Evolutionary conservation across 139 green algal genomes (phyloP).

Genomic region (Chlamydomonas applanata): DNA sequence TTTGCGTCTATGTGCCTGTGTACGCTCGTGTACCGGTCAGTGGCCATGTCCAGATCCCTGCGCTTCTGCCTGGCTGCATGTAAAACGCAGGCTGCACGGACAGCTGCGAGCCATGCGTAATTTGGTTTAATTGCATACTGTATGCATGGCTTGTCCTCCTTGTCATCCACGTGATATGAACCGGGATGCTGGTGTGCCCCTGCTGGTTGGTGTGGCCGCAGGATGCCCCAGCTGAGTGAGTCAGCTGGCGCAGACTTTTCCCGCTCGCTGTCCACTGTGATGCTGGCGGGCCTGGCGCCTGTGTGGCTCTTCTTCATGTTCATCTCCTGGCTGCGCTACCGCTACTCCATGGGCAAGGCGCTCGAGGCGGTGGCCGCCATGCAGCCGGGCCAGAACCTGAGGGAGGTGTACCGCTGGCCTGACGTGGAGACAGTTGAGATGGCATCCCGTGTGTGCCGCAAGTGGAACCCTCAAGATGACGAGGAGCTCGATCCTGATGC

Average conservation of each 20-base stretch:
- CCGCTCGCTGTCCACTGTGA: not conserved
- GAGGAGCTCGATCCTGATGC: slow-evolving; percentile 25
- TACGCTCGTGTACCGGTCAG: too few species aligned
- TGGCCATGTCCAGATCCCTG: slow-evolving; percentile 25
- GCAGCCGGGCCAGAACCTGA: not conserved
- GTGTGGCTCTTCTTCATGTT: not conserved
- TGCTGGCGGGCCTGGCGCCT: not conserved
- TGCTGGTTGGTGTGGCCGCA: too few species aligned
- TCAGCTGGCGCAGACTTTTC: too few species aligned
- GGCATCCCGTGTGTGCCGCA: slow-evolving; percentile 32
- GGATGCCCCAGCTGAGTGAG: not conserved
- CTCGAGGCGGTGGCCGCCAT: not conserved
- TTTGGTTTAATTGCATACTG: too few species aligned
- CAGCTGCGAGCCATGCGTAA: too few species aligned
- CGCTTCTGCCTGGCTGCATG: slow-evolving; percentile 22
- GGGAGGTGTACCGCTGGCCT: not conserved
- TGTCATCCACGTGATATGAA: too few species aligned
- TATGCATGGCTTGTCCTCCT: too few species aligned
- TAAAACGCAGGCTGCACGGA: too few species aligned
- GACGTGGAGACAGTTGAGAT: slow-evolving; percentile 35
- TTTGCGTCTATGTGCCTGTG: slow-evolving; percentile 12
- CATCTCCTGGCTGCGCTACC: slow-evolving; percentile 6
- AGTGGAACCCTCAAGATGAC: slow-evolving; percentile 44
- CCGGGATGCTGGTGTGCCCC: too few species aligned
- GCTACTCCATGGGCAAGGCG: not conserved